Percentiles rank a stretch among this genome's conserved stretches.
Conservation (phyloP, 2,329 filamentous ascomycete species). For the Fusarium nematophilum region DNA sequence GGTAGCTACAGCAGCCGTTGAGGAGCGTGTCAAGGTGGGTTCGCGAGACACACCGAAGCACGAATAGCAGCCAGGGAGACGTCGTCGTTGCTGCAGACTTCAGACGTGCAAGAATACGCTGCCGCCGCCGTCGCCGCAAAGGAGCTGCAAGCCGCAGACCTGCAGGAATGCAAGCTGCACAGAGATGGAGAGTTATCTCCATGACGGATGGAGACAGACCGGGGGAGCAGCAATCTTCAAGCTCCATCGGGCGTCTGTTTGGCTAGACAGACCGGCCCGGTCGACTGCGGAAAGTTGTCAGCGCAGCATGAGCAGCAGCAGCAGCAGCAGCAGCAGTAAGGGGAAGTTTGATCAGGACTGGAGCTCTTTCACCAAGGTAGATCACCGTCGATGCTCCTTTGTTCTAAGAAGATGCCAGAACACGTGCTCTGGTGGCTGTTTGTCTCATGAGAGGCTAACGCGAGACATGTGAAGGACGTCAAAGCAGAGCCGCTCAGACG, state of each 20-base stretch:
- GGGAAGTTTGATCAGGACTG: too few species aligned
- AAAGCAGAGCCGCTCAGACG: constrained; percentile 2
- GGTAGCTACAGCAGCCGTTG: constrained; percentile 39
- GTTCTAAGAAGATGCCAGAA: background rate
- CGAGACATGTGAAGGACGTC: constrained; percentile 20
- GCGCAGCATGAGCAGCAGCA: background rate
- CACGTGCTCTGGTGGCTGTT: constrained; percentile 12
- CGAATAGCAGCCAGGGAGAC: constrained; percentile 2
- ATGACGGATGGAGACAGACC: constrained; percentile 19
- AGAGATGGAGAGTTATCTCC: constrained; percentile 25
- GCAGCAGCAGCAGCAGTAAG: too few species aligned
- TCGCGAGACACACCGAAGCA: constrained; percentile 23
- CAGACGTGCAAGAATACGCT: too few species aligned
- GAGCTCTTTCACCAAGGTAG: too few species aligned
- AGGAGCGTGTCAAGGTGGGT: constrained; percentile 35
- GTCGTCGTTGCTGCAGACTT: constrained; percentile 20
- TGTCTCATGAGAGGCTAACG: constrained; percentile 15
- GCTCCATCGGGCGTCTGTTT: background rate
- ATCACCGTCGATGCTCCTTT: too few species aligned
- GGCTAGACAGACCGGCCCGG: background rate
- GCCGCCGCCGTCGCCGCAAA: constrained; percentile 9
- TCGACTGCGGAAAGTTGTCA: background rate
- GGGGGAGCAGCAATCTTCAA: constrained; percentile 1
- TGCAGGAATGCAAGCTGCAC: constrained; percentile 26
- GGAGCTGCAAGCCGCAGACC: constrained; percentile 22